These are phyloP conservation scores for Fusarium robinianum DNA, from an alignment of 2,329 filamentous ascomycete species.

Conservation along the genomic window DNA sequence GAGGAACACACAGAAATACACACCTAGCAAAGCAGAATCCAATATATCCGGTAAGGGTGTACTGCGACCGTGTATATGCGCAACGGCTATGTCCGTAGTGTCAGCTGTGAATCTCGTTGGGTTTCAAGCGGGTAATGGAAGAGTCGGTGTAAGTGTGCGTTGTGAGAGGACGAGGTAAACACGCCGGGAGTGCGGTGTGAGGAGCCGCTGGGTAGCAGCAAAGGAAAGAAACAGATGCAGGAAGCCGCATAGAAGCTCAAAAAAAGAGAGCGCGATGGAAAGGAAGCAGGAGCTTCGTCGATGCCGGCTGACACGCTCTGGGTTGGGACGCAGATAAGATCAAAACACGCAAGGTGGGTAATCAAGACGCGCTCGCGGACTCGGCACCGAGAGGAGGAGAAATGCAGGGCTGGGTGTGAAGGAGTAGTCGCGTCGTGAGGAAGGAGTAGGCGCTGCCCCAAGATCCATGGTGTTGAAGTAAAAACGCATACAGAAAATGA, in stretches of 20 bases:
- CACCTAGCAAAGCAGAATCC: too few relatives aligned
- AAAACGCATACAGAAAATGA: slow-evolving; percentile 5
- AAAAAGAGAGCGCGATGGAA: slow-evolving; percentile 16
- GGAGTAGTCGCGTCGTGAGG: background rate
- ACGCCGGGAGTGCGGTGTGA: slow-evolving; percentile 7
- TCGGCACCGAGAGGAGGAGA: background rate
- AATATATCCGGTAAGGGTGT: too few relatives aligned
- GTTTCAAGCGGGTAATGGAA: slow-evolving; percentile 20
- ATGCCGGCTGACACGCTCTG: slow-evolving; percentile 15
- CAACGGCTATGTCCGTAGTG: too few relatives aligned
- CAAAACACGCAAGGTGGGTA: too few relatives aligned
- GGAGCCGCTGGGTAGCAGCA: slow-evolving; percentile 11
- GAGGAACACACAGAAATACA: too few relatives aligned
- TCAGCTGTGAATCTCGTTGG: background rate
- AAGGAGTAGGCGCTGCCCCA: too few relatives aligned
- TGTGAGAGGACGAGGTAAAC: slow-evolving; percentile 11
- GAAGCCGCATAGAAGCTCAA: too few relatives aligned
- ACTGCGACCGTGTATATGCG: too few relatives aligned
- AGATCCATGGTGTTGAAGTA: slow-evolving; percentile 9
- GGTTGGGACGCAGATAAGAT: slow-evolving; percentile 5
- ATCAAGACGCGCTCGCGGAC: slow-evolving; percentile 2
- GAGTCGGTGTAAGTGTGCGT: slow-evolving; percentile 37
- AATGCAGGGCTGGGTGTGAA: too few relatives aligned
- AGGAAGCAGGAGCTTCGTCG: slow-evolving; percentile 2
- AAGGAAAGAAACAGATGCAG: too few relatives aligned